These are phyloP conservation scores for Fusarium tanahbumbuense DNA, from an alignment of 2,329 filamentous ascomycete genomes.

Conservation along the genomic window DNA sequence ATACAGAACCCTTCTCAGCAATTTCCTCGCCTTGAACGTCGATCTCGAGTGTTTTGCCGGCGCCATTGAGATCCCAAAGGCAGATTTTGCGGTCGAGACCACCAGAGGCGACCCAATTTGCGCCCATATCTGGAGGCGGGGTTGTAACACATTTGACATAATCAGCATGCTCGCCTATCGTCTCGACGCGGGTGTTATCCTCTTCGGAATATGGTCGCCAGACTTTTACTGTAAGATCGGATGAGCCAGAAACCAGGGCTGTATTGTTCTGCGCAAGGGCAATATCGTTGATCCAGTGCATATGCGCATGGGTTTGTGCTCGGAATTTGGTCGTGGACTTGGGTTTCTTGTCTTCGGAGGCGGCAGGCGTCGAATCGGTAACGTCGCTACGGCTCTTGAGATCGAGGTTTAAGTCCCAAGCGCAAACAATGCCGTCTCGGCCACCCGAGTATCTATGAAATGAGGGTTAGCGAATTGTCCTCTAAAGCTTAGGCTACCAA, in stretches of 20 bases:
- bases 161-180: constrained; percentile 92
- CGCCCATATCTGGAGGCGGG: constrained; percentile 68
- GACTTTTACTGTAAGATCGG: constrained; percentile 92
- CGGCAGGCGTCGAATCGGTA: constrained; percentile 47
- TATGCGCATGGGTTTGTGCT: constrained; percentile 78
- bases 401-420: constrained; percentile 88
- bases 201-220: constrained; percentile 81
- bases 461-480: constrained; percentile 28
- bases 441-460: constrained; percentile 86
- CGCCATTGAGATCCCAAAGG: constrained; percentile 92
- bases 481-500: not conserved
- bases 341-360: constrained; percentile 48
- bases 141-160: constrained; percentile 96
- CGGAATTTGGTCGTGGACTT: constrained; percentile 68
- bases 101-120: constrained; percentile 92
- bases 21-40: constrained; percentile 85
- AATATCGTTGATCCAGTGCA: constrained; percentile 97
- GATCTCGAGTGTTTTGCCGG: constrained; percentile 87
- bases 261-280: constrained; percentile 80
- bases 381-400: constrained; percentile 55
- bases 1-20: constrained; percentile 92
- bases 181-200: constrained; percentile 65
- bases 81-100: constrained; percentile 92
- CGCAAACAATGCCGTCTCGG: constrained; percentile 93
- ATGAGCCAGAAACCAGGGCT: constrained; percentile 88